phyloP scores from a whole-genome alignment of 148 eudicot species.

The Silene uniflora region DNA sequence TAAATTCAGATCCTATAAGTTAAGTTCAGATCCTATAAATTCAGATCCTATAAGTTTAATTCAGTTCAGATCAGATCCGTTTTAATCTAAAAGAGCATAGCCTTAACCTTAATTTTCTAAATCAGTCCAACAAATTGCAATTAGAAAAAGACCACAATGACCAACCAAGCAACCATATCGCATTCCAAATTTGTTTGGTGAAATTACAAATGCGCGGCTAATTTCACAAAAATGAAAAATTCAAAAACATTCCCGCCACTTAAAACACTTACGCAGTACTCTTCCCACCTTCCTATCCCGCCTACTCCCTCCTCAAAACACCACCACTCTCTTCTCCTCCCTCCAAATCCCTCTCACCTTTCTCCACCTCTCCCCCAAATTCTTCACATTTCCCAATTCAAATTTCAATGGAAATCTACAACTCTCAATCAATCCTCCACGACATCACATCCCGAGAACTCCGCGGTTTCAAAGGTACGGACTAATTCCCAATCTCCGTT shows the following conservation, averaged over 20 bases:
- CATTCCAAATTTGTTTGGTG: no score
- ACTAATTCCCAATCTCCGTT: no score
- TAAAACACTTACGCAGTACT: background rate
- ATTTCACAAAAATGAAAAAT: background rate
- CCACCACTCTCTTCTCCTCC: background rate
- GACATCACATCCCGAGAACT: conserved; percentile 68
- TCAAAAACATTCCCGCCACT: background rate
- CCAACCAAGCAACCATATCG: no score
- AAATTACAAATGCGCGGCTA: background rate
- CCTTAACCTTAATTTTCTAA: no score
- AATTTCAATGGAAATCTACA: conserved; percentile 43
- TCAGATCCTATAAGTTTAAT: no score
- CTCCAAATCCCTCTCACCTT: background rate
- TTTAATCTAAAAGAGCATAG: no score
- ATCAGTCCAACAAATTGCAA: no score
- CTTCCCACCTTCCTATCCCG: background rate
- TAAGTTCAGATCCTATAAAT: no score
- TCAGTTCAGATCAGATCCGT: no score
- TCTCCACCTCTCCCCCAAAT: background rate
- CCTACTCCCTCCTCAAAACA: background rate
- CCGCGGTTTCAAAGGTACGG: conserved; percentile 62
- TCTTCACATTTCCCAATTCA: background rate
- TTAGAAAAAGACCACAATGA: no score
- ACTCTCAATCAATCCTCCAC: conserved; percentile 45
- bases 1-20: no score